Evolutionary conservation across 78 protist genomes (phyloP).

Genomic region (Monocercomonoides exilis): DNA sequence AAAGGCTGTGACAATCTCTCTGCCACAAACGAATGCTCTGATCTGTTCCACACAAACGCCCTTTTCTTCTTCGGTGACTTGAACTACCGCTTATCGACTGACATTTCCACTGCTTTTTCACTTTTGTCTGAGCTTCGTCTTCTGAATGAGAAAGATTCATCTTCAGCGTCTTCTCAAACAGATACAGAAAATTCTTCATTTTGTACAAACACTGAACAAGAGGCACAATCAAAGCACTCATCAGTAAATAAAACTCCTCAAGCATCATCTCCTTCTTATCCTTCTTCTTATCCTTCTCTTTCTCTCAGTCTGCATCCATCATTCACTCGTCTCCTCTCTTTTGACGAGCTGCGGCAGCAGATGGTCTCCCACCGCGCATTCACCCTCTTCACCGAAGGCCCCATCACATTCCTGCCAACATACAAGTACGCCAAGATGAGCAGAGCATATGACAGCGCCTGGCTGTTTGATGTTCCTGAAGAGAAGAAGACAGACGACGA

Average conservation of each 20-base stretch:
- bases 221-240: too few relatives aligned
- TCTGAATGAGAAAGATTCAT: too few relatives aligned
- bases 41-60: not conserved
- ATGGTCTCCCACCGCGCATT: not conserved
- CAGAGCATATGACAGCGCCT: too few relatives aligned
- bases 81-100: not conserved
- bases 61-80: not conserved
- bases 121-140: not conserved
- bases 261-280: not conserved
- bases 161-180: too few relatives aligned
- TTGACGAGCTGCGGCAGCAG: slow-evolving; percentile 20
- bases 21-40: too few relatives aligned
- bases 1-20: too few relatives aligned
- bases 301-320: not conserved
- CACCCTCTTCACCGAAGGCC: slow-evolving; percentile 23
- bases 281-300: not conserved
- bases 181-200: too few relatives aligned
- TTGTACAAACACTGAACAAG: too few relatives aligned
- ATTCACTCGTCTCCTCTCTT: not conserved
- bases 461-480: too few relatives aligned
- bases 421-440: slow-evolving; percentile 15
- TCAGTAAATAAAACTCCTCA: not conserved
- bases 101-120: not conserved
- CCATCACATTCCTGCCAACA: slow-evolving; percentile 21
- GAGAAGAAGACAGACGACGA: too few relatives aligned